phyloP scores from a whole-genome alignment of 2,329 filamentous ascomycete species.

The Fusarium sublunatum region DNA sequence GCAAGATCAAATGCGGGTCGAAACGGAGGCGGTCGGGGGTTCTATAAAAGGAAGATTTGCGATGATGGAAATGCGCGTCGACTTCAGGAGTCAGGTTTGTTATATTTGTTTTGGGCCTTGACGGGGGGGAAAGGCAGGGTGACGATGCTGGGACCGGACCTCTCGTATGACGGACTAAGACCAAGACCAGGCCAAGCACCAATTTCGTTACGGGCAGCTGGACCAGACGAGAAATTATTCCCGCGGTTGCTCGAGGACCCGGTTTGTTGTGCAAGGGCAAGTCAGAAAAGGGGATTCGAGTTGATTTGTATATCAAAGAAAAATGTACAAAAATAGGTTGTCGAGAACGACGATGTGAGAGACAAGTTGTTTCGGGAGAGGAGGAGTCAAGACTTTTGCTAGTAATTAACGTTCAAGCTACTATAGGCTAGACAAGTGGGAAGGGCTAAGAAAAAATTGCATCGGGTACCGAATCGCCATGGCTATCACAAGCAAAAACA shows the following conservation, averaged over 20 bases:
- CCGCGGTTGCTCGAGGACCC: slow-evolving; percentile 22
- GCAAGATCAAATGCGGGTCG: slow-evolving; percentile 10
- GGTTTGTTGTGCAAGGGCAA: slow-evolving; percentile 15
- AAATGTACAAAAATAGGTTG: slow-evolving; percentile 26
- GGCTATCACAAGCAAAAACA: slow-evolving; percentile 42
- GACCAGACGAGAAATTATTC: slow-evolving; percentile 27
- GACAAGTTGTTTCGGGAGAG: slow-evolving; percentile 32
- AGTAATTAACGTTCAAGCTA: slow-evolving; percentile 9
- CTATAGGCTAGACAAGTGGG: slow-evolving; percentile 19
- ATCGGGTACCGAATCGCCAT: slow-evolving; percentile 31
- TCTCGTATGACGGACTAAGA: slow-evolving; percentile 24
- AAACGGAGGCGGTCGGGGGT: slow-evolving; percentile 4
- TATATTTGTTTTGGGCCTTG: slow-evolving; percentile 35
- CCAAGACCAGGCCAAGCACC: slow-evolving; percentile 29
- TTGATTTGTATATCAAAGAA: slow-evolving; percentile 8
- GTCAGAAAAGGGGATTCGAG: not conserved
- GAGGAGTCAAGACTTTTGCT: slow-evolving; percentile 31
- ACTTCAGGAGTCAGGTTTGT: slow-evolving; percentile 29
- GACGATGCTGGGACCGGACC: slow-evolving; percentile 24
- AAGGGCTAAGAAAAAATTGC: slow-evolving; percentile 44
- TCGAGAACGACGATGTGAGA: slow-evolving; percentile 32
- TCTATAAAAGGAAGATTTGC: slow-evolving; percentile 13
- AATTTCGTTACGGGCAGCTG: slow-evolving; percentile 34
- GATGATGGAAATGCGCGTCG: slow-evolving; percentile 20
- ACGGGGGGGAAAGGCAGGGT: slow-evolving; percentile 35